Base-by-base conservation (phyloP, 106 monocot species). In the Allium fistulosum region DNA sequence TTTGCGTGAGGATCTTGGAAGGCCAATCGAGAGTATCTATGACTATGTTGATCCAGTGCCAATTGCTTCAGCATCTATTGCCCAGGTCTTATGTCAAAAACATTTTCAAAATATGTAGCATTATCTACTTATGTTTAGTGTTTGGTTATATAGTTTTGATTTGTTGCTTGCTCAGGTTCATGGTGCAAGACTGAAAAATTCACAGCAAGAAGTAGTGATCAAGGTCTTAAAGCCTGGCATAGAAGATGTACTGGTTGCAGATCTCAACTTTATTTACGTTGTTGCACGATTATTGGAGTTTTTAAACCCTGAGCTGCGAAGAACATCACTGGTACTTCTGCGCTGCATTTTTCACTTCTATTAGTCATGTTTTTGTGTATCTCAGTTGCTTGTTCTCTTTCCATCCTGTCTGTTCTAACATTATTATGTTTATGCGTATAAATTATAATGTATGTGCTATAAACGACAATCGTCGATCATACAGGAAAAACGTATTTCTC, bases 201-300 rank as follows among this genome's bases (percentile, higher is more conserved):
- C 88, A 11, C 79, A 84, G 48, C 75, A 84, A 79, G 92, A 97
- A 59, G 92, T 97, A 63, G 96, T 97, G 53, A 97, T 97, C 72
- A 97, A 97, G 78, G 84, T 97, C 59, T 73, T 97, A 46, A 97
- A 97, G 63, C 96, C 96, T 74, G 88, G 88, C 6, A 86, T 97
- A 72, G 92, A 92, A 80, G 92, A 92, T 69, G 71, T 82, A 72
- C 70, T 97, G 59, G 88, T 97, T 75, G 92, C 96, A 70, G 96
- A 97, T 77, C 72, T 97, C 62, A 97, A 97, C 74, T 97, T 97
- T 80, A 64, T 97, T 47, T 97, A 97, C 55, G 63, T 92, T 75
- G 84, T 84, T 72, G 88, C 88, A 56, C 81, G 96, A 15, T 75
- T 92, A 26, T 74, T 97, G 76, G 92, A 97, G 78, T 97, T 92